Evolutionary conservation across 2,329 filamentous ascomycete species (phyloP), one percentile per base, ranked within the genome.

Genomic region (Endoconidiophora laricicola): DNA sequence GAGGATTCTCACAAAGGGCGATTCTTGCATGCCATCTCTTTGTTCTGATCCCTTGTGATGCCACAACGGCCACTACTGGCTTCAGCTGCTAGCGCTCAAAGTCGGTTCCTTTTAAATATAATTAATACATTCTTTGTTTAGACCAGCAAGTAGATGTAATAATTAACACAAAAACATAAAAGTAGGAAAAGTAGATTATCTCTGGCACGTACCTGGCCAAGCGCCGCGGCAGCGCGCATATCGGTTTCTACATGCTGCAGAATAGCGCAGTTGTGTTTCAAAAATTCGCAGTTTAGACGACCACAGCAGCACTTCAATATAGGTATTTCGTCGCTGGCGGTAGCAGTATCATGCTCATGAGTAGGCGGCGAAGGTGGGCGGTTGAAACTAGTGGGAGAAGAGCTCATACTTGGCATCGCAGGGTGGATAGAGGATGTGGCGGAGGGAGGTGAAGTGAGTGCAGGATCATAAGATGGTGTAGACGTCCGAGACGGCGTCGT

Each of bases 201-300:
- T 33, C 23, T 38, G 33, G 16, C 56, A 77, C 85, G 62, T 81
- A 95, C 90, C 83, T 95, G 85, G 56, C 91, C 91, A 59, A 95
- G 74, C 62, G 83, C 76, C 45, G 87, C 91, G 39, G 91, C 91
- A 48, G 78, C 86, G 58, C 81, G 79, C 49, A 95, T 83, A 67
- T 95, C 86, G 58, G 81, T 83, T 66, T 96, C 90, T 56, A 96
- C 73, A 54, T 77, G 81, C 58, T 86, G 80, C 44, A 96, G 72
- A 55, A 86, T 72, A 43, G 74, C 72, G 63, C 79, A 81, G 66
- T 90, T 95, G 66, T 88, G 81, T 63, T 77, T 78, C 55, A 95
- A 73, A 62, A 83, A 86, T 57, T 79, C 74, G 65, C 90, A 96
- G 59, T 86, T 79, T 55, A 71, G 62, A 56, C 78, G 79, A 51